Base-by-base conservation (phyloP, 139 green algal species). In the Tetradesmus obliquus region DNA sequence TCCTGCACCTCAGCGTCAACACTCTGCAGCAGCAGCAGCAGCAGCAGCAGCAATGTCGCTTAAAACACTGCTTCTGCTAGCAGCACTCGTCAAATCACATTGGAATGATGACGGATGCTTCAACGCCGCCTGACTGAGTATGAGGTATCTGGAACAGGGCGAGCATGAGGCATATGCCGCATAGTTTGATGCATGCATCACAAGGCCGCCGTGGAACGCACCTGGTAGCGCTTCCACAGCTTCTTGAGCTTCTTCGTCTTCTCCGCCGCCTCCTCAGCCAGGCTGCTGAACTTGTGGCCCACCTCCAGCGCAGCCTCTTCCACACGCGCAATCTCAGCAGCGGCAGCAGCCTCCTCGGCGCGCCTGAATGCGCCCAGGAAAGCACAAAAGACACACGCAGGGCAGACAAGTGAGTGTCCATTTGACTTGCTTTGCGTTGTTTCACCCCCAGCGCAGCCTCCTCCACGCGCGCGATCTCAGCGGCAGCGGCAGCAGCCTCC, bases 211-310 rank as follows among this genome's bases (percentile, higher is more conserved):
- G 32, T 72, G 55, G 79, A 55, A 20, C 88, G 8, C 72, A 90
- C 90, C 71, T 95, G 92, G 79, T 96, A 96, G 72, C 95, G 95
- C 79, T 95, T 94, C 90, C 92, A 95, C 83, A 97, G 93, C 93
- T 96, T 96, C 88, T 95, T 94, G 84, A 98, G 91, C 94, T 97
- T 96, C 88, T 95, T 95, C 6, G 94, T 97, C 93, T 96, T 96
- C 79, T 95, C 92, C 76, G 95, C 93, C 51, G 95, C 95, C 93
- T 98, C 96, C 84, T 98, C 96, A 89, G 96, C 90, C 89, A 97
- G 87, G 74, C 93, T 93, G 72, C 81, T 94, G 91, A 95, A 97
- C 84, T 96, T 95, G 32, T 92, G 93, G 92, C 97, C 94, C 10
- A 85, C 93, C 3, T 86, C 91, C n/a, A 96, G 82, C 22, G 94